Conservation (phyloP, 2,329 filamentous ascomycete species). For the Trichoderma semiorbis region DNA sequence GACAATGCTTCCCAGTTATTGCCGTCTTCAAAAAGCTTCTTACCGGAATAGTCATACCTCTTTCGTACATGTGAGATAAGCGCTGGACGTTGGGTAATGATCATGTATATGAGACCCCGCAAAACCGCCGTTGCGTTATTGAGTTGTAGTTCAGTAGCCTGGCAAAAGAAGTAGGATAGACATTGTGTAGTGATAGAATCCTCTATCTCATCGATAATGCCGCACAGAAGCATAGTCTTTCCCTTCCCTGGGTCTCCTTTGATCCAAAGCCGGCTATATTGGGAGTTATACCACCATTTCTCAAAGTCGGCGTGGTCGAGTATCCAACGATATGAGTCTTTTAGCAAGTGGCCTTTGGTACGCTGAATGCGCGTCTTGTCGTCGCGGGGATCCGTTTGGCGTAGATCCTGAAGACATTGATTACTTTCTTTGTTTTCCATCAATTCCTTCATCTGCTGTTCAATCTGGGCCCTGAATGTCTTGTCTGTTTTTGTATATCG, state of each 20-base stretch:
- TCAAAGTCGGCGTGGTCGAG: background rate
- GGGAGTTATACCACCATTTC: background rate
- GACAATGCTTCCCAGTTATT: background rate
- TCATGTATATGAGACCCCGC: background rate
- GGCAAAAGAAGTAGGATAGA: background rate
- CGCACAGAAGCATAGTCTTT: background rate
- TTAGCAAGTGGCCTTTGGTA: background rate
- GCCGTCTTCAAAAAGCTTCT: background rate
- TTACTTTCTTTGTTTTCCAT: background rate
- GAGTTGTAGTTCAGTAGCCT: background rate
- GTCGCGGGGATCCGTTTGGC: background rate
- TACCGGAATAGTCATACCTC: background rate
- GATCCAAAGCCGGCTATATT: background rate
- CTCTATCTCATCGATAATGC: background rate
- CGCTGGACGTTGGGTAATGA: background rate
- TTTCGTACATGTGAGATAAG: background rate
- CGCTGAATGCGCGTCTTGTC: background rate
- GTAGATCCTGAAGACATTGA: background rate
- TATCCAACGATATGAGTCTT: background rate
- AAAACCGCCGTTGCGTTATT: background rate
- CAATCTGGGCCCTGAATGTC: background rate
- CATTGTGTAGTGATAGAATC: background rate
- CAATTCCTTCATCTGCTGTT: background rate
- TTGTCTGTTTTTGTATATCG: background rate
- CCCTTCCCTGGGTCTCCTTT: background rate